phyloP scores from a whole-genome alignment of 306 rosid species.

The Albizia julibrissin region DNA sequence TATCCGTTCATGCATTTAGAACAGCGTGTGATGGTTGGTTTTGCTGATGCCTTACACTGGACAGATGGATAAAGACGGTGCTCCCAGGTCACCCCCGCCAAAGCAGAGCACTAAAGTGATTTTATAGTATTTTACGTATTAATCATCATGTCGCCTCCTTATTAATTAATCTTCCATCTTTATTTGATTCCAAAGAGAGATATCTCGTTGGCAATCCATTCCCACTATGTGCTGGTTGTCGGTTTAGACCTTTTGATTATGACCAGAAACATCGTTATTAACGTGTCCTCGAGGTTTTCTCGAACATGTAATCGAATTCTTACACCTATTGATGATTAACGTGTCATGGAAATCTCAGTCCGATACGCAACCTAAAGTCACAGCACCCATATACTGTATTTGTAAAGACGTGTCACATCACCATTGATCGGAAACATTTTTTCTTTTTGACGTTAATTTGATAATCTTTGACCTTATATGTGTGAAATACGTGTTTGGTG shows the following conservation, averaged over 20 bases:
- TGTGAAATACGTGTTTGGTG: not conserved
- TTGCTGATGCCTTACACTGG: not conserved
- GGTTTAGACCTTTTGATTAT: not conserved
- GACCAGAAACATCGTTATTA: not conserved
- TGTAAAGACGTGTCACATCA: not conserved
- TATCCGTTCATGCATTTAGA: not conserved
- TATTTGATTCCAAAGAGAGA: not conserved
- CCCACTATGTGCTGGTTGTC: not conserved
- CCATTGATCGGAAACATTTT: not conserved
- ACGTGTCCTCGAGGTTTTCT: not conserved
- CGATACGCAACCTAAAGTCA: not conserved
- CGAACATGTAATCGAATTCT: not conserved
- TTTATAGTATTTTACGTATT: not conserved
- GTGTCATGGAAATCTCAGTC: not conserved
- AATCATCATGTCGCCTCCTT: not conserved
- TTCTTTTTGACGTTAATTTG: not conserved
- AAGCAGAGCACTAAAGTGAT: not conserved
- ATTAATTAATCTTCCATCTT: not conserved
- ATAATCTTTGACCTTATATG: not conserved
- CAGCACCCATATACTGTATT: not conserved
- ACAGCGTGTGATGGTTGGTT: not conserved
- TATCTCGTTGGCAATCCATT: not conserved
- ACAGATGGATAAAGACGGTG: not conserved
- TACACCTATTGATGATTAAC: too few species aligned
- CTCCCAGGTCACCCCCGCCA: not conserved